Evolutionary conservation across 345 rosid genomes (phyloP).

Genomic region (Citrus trifoliata): DNA sequence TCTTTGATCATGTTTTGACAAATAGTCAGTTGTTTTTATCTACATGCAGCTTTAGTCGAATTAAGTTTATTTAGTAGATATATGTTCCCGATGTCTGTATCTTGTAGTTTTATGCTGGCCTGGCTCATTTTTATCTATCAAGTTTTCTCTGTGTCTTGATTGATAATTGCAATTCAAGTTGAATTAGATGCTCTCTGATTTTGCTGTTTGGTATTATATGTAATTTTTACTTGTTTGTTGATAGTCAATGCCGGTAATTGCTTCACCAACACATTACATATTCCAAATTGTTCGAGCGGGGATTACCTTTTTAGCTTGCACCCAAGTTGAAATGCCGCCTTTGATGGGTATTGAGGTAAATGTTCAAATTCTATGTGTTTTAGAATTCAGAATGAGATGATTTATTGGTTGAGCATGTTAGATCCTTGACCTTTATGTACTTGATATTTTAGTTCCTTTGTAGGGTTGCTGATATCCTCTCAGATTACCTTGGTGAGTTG

Average conservation of each 20-base stretch:
- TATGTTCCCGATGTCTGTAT: background rate
- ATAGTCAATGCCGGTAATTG: constrained; percentile 78
- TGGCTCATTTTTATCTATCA: background rate
- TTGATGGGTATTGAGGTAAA: constrained; percentile 93
- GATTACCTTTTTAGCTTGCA: constrained; percentile 87
- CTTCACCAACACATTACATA: constrained; percentile 93
- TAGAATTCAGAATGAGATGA: background rate
- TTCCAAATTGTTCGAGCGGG: constrained; percentile 90
- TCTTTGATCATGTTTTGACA: background rate
- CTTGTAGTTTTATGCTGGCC: background rate
- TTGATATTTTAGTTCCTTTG: constrained; percentile 67
- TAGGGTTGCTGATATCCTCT: constrained; percentile 85
- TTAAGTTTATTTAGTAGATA: background rate
- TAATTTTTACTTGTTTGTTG: constrained; percentile 1
- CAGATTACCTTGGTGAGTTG: constrained; percentile 90
- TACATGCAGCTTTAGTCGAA: background rate
- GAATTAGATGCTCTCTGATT: background rate
- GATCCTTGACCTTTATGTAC: constrained; percentile 17
- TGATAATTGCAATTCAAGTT: background rate
- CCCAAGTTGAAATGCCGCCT: constrained; percentile 98
- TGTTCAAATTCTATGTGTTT: background rate
- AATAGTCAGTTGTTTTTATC: background rate
- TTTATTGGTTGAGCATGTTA: constrained; percentile 6
- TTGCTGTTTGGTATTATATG: background rate
- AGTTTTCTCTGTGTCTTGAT: background rate